phyloP scores from a whole-genome alignment of 2,329 filamentous ascomycete species.

The Ceratocystis destructans region DNA sequence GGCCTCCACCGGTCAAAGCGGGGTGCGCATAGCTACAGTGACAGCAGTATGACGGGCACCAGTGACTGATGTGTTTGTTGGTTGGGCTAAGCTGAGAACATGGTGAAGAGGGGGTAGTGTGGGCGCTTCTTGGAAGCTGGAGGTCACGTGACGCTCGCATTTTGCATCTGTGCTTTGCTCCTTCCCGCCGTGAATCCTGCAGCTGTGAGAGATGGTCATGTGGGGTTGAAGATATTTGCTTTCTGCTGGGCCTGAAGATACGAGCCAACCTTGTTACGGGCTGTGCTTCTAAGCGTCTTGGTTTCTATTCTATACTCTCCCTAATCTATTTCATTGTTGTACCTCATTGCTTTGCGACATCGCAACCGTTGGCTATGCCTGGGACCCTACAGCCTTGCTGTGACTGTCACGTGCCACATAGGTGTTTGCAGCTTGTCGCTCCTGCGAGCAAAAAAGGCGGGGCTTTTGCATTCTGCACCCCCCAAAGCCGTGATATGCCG shows the following conservation, averaged over 20 bases:
- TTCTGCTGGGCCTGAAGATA: not conserved
- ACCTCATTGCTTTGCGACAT: too few relatives aligned
- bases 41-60: not conserved
- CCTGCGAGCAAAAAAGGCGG: constrained; percentile 1
- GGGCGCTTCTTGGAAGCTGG: not conserved
- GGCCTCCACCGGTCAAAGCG: constrained; percentile 1
- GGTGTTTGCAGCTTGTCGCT: constrained; percentile 1
- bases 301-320: too few relatives aligned
- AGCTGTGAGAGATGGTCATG: not conserved
- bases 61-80: not conserved
- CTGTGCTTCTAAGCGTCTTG: too few relatives aligned
- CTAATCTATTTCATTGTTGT: too few relatives aligned
- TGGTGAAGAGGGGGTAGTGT: not conserved
- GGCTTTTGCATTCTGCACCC: not conserved
- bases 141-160: not conserved
- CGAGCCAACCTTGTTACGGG: too few relatives aligned
- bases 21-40: not conserved
- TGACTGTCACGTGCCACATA: not conserved
- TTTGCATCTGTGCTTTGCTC: not conserved
- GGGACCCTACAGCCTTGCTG: too few relatives aligned
- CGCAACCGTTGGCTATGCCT: too few relatives aligned
- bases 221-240: not conserved
- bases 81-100: not conserved
- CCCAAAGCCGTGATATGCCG: constrained; percentile 7
- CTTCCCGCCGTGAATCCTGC: not conserved